Conservation (phyloP, 2,329 filamentous ascomycete species). For the Metarhizium brunneum region DNA sequence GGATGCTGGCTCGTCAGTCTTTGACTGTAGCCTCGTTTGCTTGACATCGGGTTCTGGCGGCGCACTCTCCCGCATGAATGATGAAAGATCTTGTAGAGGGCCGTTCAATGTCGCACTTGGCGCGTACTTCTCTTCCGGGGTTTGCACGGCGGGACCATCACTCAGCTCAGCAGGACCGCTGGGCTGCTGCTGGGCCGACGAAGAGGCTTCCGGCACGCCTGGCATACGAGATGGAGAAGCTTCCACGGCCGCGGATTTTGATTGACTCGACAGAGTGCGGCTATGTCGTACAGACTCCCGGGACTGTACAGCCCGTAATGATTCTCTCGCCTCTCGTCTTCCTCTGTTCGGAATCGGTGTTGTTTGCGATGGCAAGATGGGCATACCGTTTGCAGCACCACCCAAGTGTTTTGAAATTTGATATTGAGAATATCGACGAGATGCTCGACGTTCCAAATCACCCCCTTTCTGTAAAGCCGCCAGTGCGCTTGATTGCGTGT, state of each 20-base stretch:
- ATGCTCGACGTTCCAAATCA: slow-evolving; percentile 85
- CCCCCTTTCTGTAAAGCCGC: slow-evolving; percentile 86
- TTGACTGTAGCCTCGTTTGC: slow-evolving; percentile 12
- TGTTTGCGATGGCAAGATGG: slow-evolving; percentile 76
- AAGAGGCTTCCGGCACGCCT: slow-evolving; percentile 54
- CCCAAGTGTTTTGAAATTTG: slow-evolving; percentile 94
- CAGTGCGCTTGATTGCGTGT: slow-evolving; percentile 80
- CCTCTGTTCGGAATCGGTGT: slow-evolving; percentile 79
- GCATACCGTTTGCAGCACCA: slow-evolving; percentile 69
- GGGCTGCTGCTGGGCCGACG: slow-evolving; percentile 12
- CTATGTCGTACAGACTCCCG: slow-evolving; percentile 42
- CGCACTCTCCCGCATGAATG: slow-evolving; percentile 16
- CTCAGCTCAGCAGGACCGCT: slow-evolving; percentile 7
- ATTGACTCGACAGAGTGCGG: slow-evolving; percentile 36
- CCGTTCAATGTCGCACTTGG: slow-evolving; percentile 51
- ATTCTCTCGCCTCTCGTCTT: slow-evolving; percentile 69
- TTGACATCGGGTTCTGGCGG: slow-evolving; percentile 8
- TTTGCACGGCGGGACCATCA: slow-evolving; percentile 34
- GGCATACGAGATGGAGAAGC: slow-evolving; percentile 52
- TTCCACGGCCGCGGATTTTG: slow-evolving; percentile 37
- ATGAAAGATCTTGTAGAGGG: slow-evolving; percentile 38
- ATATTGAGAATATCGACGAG: slow-evolving; percentile 88
- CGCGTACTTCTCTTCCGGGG: slow-evolving; percentile 55
- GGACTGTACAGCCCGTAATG: slow-evolving; percentile 58
- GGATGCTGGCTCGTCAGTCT: slow-evolving; percentile 11